Evolutionary conservation across 2,329 filamentous ascomycete species (phyloP).

Genomic region (Claviceps sp.): DNA sequence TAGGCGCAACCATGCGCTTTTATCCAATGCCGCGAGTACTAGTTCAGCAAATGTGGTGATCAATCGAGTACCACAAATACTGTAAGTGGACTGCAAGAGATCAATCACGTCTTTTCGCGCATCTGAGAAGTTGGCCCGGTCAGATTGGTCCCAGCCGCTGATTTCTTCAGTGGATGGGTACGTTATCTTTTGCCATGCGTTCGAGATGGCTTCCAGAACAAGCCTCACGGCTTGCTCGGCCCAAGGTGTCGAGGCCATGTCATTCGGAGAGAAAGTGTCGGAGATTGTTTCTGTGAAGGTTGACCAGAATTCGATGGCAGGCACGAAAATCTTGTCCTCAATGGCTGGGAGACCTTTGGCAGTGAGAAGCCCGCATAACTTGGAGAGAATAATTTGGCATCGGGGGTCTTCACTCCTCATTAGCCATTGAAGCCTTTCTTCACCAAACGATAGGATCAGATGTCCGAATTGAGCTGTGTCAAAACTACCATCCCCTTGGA

Average conservation of each 20-base stretch:
- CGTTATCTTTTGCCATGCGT: slow-evolving; percentile 55
- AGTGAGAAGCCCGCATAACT: slow-evolving; percentile 51
- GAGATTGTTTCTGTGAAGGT: slow-evolving; percentile 58
- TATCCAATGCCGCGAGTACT: slow-evolving; percentile 35
- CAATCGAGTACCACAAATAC: slow-evolving; percentile 42
- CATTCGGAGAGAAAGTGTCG: slow-evolving; percentile 41
- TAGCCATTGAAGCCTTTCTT: slow-evolving; percentile 48
- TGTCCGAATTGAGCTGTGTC: slow-evolving; percentile 53
- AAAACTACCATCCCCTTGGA: slow-evolving; percentile 48
- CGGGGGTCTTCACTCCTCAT: slow-evolving; percentile 38
- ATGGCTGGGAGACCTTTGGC: slow-evolving; percentile 53
- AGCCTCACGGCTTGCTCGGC: slow-evolving; percentile 42
- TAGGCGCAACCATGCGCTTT: slow-evolving; percentile 42
- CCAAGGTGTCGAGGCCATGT: slow-evolving; percentile 37
- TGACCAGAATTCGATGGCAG: slow-evolving; percentile 69
- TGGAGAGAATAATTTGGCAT: slow-evolving; percentile 39
- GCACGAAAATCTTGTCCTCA: slow-evolving; percentile 63
- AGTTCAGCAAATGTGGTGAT: slow-evolving; percentile 43
- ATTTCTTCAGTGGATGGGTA: slow-evolving; percentile 48
- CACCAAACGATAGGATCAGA: slow-evolving; percentile 55
- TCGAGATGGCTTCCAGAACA: slow-evolving; percentile 50
- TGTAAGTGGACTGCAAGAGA: slow-evolving; percentile 58
- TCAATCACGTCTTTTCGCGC: slow-evolving; percentile 71
- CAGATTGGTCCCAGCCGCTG: slow-evolving; percentile 54
- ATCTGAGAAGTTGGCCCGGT: slow-evolving; percentile 53